These are phyloP conservation scores for Wickerhamiella musiphila DNA, from an alignment of 805 yeast genomes.

Conservation along the genomic window DNA sequence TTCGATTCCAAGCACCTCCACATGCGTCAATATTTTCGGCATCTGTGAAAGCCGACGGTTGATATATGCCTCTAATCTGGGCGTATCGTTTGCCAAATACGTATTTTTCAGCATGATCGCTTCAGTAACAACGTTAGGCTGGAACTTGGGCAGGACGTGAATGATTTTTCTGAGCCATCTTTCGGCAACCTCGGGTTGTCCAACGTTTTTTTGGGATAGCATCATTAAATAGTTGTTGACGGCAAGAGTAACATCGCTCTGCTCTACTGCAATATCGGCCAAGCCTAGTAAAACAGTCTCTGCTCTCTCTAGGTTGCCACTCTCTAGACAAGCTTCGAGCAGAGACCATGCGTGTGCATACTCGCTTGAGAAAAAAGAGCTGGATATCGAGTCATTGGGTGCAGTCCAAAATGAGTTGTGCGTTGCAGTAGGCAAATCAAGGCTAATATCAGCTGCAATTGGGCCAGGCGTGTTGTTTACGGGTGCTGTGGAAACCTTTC, in stretches of 20 bases:
- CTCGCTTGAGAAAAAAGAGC: conserved; percentile 30
- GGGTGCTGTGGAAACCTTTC: no score
- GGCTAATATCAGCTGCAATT: no score
- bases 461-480: no score
- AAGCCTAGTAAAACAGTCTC: conserved; percentile 47
- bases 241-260: conserved; percentile 40
- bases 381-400: conserved; percentile 17
- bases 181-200: conserved; percentile 28
- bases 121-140: conserved; percentile 37
- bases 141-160: conserved; percentile 19
- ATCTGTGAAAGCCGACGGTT: conserved; percentile 12
- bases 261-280: conserved; percentile 28
- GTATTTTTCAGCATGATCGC: conserved; percentile 42
- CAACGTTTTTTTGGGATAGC: conserved; percentile 26
- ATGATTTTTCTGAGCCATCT: conserved; percentile 24
- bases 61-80: conserved; percentile 9
- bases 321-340: conserved; percentile 58
- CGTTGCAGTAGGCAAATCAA: no score
- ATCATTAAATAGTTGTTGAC: conserved; percentile 43
- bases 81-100: conserved; percentile 11
- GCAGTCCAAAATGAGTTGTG: conserved; percentile 20
- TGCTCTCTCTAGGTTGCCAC: conserved; percentile 53
- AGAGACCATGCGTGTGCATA: conserved; percentile 57
- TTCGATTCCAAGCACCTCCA: conserved; percentile 37
- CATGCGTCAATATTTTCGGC: conserved; percentile 26